Base-by-base conservation (phyloP, 2,329 filamentous ascomycete species). In the Ramularia endophylla region DNA sequence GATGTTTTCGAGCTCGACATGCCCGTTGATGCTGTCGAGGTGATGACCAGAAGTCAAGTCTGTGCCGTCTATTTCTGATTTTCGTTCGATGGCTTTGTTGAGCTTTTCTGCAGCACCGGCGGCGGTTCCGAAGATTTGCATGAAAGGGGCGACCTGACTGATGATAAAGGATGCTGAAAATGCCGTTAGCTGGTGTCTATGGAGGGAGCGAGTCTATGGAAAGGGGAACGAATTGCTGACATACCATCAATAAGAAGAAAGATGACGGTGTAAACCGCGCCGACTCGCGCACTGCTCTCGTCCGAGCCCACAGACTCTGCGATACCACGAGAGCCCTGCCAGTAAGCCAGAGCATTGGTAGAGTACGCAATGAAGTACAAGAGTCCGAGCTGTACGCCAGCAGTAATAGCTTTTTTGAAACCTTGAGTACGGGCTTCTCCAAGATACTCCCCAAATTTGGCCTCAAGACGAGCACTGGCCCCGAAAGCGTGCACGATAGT, bases 331-430 rank as follows among this genome's bases (percentile, higher is more conserved):
- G 76, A 80, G 35, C 80, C 81, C 57, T 83, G 74, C 78, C 79
- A 85, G 55, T 82, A 84, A 0, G 80, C 78, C 11, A 85, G 65
- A 1, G 77, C 78, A 56, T 83, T 84, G 5, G 78, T 78, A 2
- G 77, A 73, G 49, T 81, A 84, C 3, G 79, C 77, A 48, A 85
- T 75, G 48, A 85, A 84, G 56, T 82, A 85, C 5, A 84, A 63
- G 12, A 75, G 59, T 8, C 80, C 80, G 6, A 77, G 70, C 54
- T 83, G 78, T 0, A 75, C 59, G 3, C 74, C 81, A 18, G 74
- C 68, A 1, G 72, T 68, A 1, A 72, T 60, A 0, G 76, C 72
- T 56, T 83, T 84, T 47, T 76, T 75, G 44, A 78, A 69, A 2
- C 73, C 78, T 17, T 74, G 68, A 8, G 61, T 66, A 35, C 71